phyloP scores from a whole-genome alignment of 345 rosid species.

The Rhodamnia rubescens region DNA sequence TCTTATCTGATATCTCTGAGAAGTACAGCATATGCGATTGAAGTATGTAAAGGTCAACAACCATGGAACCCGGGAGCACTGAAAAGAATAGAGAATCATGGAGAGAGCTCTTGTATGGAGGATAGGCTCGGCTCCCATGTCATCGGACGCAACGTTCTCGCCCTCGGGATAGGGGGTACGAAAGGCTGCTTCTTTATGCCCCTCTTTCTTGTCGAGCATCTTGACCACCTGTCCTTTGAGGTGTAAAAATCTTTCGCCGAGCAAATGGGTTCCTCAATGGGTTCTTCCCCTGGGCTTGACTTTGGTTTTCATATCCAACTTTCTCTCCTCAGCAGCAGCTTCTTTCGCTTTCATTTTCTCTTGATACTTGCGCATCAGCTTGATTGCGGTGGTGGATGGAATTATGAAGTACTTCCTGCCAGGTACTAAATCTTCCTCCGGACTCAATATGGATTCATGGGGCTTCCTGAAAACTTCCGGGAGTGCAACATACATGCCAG shows the following conservation, averaged over 20 bases:
- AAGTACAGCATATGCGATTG: neutral
- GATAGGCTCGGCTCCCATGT: slow-evolving; percentile 48
- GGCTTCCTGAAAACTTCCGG: slow-evolving; percentile 46
- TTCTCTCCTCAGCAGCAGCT: neutral
- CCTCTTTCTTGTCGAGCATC: slow-evolving; percentile 3
- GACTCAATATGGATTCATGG: slow-evolving; percentile 23
- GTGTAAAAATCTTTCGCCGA: slow-evolving; percentile 37
- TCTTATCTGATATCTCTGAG: neutral
- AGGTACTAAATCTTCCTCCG: slow-evolving; percentile 30
- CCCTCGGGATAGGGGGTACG: slow-evolving; percentile 36
- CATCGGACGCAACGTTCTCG: neutral
- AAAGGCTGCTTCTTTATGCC: slow-evolving; percentile 31
- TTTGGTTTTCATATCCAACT: slow-evolving; percentile 17
- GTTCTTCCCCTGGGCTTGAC: slow-evolving; percentile 10
- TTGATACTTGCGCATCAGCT: slow-evolving; percentile 25
- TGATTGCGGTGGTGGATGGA: slow-evolving; percentile 34
- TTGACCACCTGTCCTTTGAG: slow-evolving; percentile 11
- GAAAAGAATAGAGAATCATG: slow-evolving; percentile 6
- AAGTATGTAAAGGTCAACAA: neutral
- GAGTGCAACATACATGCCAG: slow-evolving; percentile 39
- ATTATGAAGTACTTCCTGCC: slow-evolving; percentile 39
- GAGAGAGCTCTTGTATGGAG: slow-evolving; percentile 46
- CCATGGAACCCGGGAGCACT: neutral
- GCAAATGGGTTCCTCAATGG: slow-evolving; percentile 16
- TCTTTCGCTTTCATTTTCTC: slow-evolving; percentile 6